phyloP scores from a whole-genome alignment of 2,329 filamentous ascomycete genomes.

The Didymosphaeria variabile region DNA sequence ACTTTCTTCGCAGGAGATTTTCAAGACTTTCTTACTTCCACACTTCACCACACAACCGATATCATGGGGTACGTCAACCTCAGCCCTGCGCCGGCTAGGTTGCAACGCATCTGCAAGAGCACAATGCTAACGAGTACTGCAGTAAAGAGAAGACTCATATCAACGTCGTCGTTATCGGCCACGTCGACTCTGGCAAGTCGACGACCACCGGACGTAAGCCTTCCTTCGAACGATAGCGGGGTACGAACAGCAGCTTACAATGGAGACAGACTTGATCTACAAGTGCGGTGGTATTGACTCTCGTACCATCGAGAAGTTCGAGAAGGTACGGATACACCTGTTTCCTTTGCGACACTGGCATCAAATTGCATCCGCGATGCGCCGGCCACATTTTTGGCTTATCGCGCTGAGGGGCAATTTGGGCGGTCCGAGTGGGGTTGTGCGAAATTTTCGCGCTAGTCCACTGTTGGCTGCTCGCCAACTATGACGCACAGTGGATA shows the following conservation, averaged over 20 bases:
- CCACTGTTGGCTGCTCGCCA: constrained; percentile 39
- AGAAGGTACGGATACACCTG: constrained; percentile 79
- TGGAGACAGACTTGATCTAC: constrained; percentile 91
- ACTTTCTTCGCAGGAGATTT: constrained; percentile 25
- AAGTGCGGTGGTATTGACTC: constrained; percentile 99
- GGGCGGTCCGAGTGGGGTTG: constrained; percentile 48
- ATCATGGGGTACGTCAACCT: constrained; percentile 67
- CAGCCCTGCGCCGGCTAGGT: constrained; percentile 28
- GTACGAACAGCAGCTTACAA: constrained; percentile 39
- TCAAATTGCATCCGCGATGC: constrained; percentile 28
- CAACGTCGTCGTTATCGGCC: constrained; percentile 96
- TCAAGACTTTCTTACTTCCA: constrained; percentile 47
- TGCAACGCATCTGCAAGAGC: constrained; percentile 14
- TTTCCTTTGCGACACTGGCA: constrained; percentile 24
- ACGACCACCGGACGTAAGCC: constrained; percentile 85
- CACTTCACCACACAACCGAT: constrained; percentile 52
- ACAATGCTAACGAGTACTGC: constrained; percentile 47
- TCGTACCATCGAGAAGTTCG: constrained; percentile 99
- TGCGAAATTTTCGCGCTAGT: constrained; percentile 51
- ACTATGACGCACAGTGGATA: constrained; percentile 42
- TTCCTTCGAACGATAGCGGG: constrained; percentile 41
- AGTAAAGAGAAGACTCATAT: constrained; percentile 98
- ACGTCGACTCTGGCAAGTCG: constrained; percentile 99
- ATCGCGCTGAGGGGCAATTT: constrained; percentile 50
- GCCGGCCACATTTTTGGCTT: constrained; percentile 43